Evolutionary conservation across 148 eudicot genomes (phyloP), one percentile per base, ranked within the genome.

Genomic region (Agrostemma githago): DNA sequence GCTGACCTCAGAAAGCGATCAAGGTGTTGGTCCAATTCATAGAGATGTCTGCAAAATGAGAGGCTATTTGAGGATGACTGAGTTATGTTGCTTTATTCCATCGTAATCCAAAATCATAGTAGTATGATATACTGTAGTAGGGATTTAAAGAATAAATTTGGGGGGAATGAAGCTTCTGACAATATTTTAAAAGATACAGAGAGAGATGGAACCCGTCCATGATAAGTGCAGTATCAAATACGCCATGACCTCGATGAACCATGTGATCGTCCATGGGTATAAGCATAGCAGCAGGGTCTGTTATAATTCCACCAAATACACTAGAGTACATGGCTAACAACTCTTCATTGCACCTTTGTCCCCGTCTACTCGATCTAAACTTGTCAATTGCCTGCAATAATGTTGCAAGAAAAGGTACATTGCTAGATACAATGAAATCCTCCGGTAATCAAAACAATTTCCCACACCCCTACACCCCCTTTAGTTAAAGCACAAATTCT

Each of bases 231-330:
- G 96, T 93, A 80, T 93, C 98, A 14, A 89, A 90, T 72, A 93
- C 94, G 44, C 94, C 98, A 53, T 93, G 98, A n/a, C 98, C 98
- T 79, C 96, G 77, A 79, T 93, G 98, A 70, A 93, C 98, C 94
- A 93, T 88, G 83, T 93, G 98, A 57, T 93, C 98, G 66, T 93
- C 98, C 86, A 93, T 84, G 42, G 98, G 92, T 44, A 93, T 88
- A 68, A 90, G 86, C 96, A 90, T 93, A 19, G 86, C 94, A n/a
- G 86, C 83, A 43, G 90, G 89, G 78, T 93, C 96, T 0, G 79
- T 84, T 51, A 86, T 89, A 65, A 90, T 93, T 42, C 98, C 98
- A 70, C 94, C 96, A 81, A 84, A 89, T 62, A 84, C 75, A 76
- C 96, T 90, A 15, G 98, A 93, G 73, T 89, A 93, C 94, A 93